phyloP scores from a whole-genome alignment of 2,329 filamentous ascomycete genomes.

The Colletotrichum acutatum region DNA sequence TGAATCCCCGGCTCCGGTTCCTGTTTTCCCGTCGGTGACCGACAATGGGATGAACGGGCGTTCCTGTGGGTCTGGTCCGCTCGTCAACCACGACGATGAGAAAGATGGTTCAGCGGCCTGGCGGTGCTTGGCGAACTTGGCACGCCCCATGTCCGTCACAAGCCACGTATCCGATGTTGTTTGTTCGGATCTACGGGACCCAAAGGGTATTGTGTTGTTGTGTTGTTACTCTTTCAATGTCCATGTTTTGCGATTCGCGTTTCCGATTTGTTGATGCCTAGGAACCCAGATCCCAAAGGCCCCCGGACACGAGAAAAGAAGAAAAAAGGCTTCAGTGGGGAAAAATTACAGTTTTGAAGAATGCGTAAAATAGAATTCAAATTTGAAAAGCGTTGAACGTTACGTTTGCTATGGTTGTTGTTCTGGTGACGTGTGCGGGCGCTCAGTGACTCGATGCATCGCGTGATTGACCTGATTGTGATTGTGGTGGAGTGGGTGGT shows the following conservation, averaged over 20 bases:
- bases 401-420: neutral
- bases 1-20: neutral
- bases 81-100: neutral
- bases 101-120: neutral
- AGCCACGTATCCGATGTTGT: neutral
- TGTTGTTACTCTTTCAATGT: neutral
- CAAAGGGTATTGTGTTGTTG: neutral
- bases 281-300: neutral
- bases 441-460: neutral
- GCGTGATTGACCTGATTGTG: neutral
- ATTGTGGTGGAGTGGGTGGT: neutral
- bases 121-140: neutral
- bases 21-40: slow-evolving; percentile 5
- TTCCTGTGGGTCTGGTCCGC: neutral
- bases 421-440: neutral
- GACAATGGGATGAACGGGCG: slow-evolving; percentile 19
- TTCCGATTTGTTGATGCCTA: neutral
- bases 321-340: neutral
- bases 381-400: neutral
- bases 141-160: neutral
- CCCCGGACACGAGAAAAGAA: neutral
- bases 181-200: too few relatives aligned
- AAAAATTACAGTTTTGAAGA: neutral
- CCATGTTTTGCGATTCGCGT: neutral
- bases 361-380: neutral